A percentile compares a stretch with the other conserved stretches of the same genome.
These are phyloP conservation scores for Trypanosoma brucei DNA, from an alignment of 208 protist genomes.

Conservation along the genomic window DNA sequence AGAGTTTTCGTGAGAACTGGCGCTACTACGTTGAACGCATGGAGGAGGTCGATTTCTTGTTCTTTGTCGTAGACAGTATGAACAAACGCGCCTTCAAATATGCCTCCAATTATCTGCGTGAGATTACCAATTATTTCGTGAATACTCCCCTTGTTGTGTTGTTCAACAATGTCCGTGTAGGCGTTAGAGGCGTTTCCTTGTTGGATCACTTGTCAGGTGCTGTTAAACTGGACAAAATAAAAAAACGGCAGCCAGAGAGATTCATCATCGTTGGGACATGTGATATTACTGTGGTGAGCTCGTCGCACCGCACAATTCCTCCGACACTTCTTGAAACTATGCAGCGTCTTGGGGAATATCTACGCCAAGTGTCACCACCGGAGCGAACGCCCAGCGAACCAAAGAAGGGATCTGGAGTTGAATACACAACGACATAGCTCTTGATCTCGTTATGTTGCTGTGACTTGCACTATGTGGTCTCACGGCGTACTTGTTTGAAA, in stretches of 20 bases:
- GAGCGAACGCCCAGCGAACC: slow-evolving; percentile 7
- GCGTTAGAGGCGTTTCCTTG: slow-evolving; percentile 25
- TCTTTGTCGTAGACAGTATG: slow-evolving; percentile 75
- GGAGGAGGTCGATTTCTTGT: slow-evolving; percentile 60
- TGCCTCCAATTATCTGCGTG: slow-evolving; percentile 52
- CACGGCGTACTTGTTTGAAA: neutral
- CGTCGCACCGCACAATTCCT: slow-evolving; percentile 35
- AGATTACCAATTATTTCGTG: slow-evolving; percentile 45
- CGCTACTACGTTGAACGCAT: slow-evolving; percentile 64
- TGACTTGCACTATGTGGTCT: neutral
- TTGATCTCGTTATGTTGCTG: slow-evolving; percentile 6
- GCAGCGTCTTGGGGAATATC: slow-evolving; percentile 36
- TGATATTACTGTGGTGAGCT: slow-evolving; percentile 68
- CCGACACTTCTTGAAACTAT: slow-evolving; percentile 34
- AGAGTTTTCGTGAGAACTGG: slow-evolving; percentile 80
- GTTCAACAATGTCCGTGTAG: slow-evolving; percentile 77
- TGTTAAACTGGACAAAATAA: slow-evolving; percentile 47
- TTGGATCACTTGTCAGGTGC: slow-evolving; percentile 33
- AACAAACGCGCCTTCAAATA: slow-evolving; percentile 36
- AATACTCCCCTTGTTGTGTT: slow-evolving; percentile 60
- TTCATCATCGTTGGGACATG: slow-evolving; percentile 58
- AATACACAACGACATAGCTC: slow-evolving; percentile 1
- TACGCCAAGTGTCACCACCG: slow-evolving; percentile 20
- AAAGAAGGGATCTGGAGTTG: slow-evolving; percentile 3
- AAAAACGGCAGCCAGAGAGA: slow-evolving; percentile 24